Evolutionary conservation across 805 yeast species (phyloP), one percentile per base, ranked within the genome.

Genomic region (Myxozyma udenii): DNA sequence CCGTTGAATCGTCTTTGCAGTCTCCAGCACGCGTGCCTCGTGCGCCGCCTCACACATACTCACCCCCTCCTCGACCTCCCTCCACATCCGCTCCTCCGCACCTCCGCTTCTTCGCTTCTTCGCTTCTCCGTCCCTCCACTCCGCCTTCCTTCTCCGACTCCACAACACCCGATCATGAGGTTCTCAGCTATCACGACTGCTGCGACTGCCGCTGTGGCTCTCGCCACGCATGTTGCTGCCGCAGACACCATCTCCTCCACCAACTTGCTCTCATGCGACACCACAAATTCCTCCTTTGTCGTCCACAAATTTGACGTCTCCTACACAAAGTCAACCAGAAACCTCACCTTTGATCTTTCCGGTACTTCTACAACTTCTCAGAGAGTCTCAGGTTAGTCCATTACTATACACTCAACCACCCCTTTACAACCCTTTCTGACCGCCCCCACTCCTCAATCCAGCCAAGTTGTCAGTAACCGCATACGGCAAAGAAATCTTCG

Each of bases 401-500:
- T n/a, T n/a, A n/a, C n/a, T n/a, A n/a, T n/a, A n/a, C n/a, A n/a
- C n/a, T n/a, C n/a, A n/a, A n/a, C n/a, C n/a, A n/a, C n/a, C n/a
- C n/a, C 41, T 12, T 32, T 32, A 7, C 12, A 11, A 18, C 5
- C 25, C 7, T 1, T 23, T 24, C 25, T 6, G 21, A 9, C 3
- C 11, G 23, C 16, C 25, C 14, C 12, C 18, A n/a, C n/a, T n/a
- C n/a, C n/a, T n/a, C n/a, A n/a, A n/a, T n/a, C 11, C 16, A 51
- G 59, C 59, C 11, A 45, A 53, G n/a, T 24, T 55, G 21, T 37
- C 26, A 28, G 58, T 67, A 14, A 39, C 50, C 7, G 67, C 68
- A 4, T 67, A 67, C 44, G 71, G 69, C 9, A 54, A 45, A 9
- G 45, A 51, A 25, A 55, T 66, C 7, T 61, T 61, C 33, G 51